Conservation (phyloP, 805 yeast genomes). For the Metschnikowia hibisci region DNA sequence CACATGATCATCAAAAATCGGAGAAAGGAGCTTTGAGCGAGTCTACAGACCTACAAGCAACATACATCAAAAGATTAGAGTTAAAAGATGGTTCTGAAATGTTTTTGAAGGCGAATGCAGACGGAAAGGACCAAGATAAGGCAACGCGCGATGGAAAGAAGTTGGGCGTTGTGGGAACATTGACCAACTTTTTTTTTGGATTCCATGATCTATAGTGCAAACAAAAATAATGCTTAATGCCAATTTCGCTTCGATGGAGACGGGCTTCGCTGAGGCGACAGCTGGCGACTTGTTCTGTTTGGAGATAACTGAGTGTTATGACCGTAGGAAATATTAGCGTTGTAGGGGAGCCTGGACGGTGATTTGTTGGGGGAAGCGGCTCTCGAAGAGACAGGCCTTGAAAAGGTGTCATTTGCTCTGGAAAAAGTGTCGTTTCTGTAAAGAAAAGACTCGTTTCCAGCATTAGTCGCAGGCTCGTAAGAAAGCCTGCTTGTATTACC, state of each 20-base stretch:
- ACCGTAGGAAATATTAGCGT: slow-evolving; percentile 14
- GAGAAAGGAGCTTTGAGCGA: slow-evolving; percentile 14
- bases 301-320: slow-evolving; percentile 19
- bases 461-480: slow-evolving; percentile 11
- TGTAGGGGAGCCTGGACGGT: slow-evolving; percentile 15
- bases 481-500: slow-evolving; percentile 13
- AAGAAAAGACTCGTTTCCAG: slow-evolving; percentile 13
- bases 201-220: slow-evolving; percentile 36
- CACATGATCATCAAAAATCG: slow-evolving; percentile 8
- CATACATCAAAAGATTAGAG: slow-evolving; percentile 31
- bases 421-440: slow-evolving; percentile 13
- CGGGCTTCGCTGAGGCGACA: slow-evolving; percentile 19
- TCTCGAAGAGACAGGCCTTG: slow-evolving; percentile 12
- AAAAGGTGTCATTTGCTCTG: slow-evolving; percentile 10
- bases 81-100: slow-evolving; percentile 39
- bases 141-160: slow-evolving; percentile 26
- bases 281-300: slow-evolving; percentile 13
- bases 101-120: slow-evolving; percentile 27
- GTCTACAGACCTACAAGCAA: slow-evolving; percentile 14
- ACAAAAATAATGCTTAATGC: slow-evolving; percentile 10
- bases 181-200: slow-evolving; percentile 38
- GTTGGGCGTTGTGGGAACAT: slow-evolving; percentile 30
- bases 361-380: slow-evolving; percentile 17
- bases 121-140: slow-evolving; percentile 17
- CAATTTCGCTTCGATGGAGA: slow-evolving; percentile 19